Conservation (phyloP, 352 stramenopile genomes). For the Pythium dissotocum region DNA sequence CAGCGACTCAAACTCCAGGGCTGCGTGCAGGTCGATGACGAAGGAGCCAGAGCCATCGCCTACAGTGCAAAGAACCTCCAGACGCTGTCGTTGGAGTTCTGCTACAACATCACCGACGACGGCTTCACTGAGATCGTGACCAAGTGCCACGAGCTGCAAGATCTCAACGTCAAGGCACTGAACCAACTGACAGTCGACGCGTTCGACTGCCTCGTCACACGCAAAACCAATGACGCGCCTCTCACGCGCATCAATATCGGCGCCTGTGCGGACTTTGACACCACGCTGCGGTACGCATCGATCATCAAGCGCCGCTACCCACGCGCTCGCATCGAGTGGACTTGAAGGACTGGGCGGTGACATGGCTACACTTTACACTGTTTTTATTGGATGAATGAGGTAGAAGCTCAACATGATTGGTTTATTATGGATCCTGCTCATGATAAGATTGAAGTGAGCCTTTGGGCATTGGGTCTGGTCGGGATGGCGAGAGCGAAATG, state of each 20-base stretch:
- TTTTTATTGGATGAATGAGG: background rate
- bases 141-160: constrained; percentile 52
- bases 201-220: constrained; percentile 50
- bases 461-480: background rate
- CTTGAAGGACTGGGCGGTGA: constrained; percentile 33
- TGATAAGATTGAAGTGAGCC: constrained; percentile 5
- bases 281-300: constrained; percentile 53
- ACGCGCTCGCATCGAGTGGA: constrained; percentile 68
- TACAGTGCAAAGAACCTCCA: constrained; percentile 38
- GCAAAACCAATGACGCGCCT: constrained; percentile 25
- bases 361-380: background rate
- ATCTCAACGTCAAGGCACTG: constrained; percentile 88
- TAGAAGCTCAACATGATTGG: background rate
- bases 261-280: constrained; percentile 65
- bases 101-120: constrained; percentile 80
- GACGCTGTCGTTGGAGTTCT: constrained; percentile 87
- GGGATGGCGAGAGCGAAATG: background rate
- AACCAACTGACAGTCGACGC: constrained; percentile 70
- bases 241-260: constrained; percentile 68
- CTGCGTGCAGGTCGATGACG: constrained; percentile 72
- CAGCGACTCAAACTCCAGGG: constrained; percentile 54
- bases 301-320: constrained; percentile 68
- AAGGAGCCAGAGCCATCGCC: constrained; percentile 43
- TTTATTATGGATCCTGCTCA: background rate
- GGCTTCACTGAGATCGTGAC: constrained; percentile 53